Evolutionary conservation across 176 grass and related monocot genomes (phyloP), one percentile per base, ranked within the genome.

Genomic region (Poa pratensis): DNA sequence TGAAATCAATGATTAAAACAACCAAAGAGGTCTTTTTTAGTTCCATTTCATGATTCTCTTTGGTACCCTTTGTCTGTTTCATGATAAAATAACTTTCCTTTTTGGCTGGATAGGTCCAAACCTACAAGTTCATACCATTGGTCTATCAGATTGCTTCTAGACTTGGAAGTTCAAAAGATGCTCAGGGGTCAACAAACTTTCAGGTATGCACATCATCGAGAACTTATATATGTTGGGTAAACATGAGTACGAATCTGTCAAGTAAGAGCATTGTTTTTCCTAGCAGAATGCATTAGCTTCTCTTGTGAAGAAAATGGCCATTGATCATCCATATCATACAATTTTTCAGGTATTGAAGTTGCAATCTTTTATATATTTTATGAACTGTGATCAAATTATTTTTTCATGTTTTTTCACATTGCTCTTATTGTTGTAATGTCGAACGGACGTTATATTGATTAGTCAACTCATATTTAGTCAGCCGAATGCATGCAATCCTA

Each of bases 71-170:
- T 37, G 23, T 78, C 74, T 57, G 59, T 72, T 84, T 88, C 18
- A 65, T 84, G 42, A 42, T 58, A 72, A 84, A 60, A 23, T 9
- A 82, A 65, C 5, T 63, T 58, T 37, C 54, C 78, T 72, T 84
- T 65, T 71, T 94, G 43, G 39, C 62, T 87, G 7, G 85, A 66
- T 77, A 97, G 95, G 92, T 93, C 80, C 90, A 87, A 70, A 84
- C 88, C 71, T 97, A 94, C 87, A 97, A 97, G 83, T 97, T 97
- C 86, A 85, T 97, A 91, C 95, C 92, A 20, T 62, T 97, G 76
- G 95, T 97, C 84, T 94, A 97, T 88, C 92, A 97, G 50, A 97
- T 97, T 89, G 92, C 95, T 45, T 97, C 95, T n/a, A 93, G 95
- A 90, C 95, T 97, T 69, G 95, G 95, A 59, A 94, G 90, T 82